Conservation (phyloP, 129 eudicot genomes). For the Rutidosis leptorrhynchoides region DNA sequence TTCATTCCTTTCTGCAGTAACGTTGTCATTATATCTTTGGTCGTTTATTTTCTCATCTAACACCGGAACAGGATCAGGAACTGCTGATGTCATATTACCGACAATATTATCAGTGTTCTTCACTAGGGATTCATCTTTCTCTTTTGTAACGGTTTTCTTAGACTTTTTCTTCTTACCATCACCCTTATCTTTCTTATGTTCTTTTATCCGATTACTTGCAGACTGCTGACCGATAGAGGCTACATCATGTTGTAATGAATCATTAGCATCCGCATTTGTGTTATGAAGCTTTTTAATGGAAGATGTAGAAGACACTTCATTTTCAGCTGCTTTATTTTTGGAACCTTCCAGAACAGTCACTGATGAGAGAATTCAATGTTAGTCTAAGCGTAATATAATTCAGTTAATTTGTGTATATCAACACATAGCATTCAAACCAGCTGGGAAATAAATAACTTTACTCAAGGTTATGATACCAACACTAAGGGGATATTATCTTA, state of each 20-base stretch:
- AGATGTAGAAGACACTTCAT: slow-evolving; percentile 25
- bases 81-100: slow-evolving; percentile 17
- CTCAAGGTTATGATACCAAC: neutral
- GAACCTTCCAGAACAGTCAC: slow-evolving; percentile 1
- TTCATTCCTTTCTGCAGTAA: slow-evolving; percentile 5
- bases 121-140: slow-evolving; percentile 24
- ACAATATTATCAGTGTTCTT: slow-evolving; percentile 20
- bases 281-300: slow-evolving; percentile 7
- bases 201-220: slow-evolving; percentile 12
- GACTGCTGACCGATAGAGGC: slow-evolving; percentile 3
- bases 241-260: slow-evolving; percentile 15
- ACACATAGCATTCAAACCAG: neutral
- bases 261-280: slow-evolving; percentile 14
- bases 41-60: slow-evolving; percentile 14
- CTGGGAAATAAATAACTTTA: neutral
- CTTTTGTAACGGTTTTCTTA: slow-evolving; percentile 20
- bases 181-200: slow-evolving; percentile 24
- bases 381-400: neutral
- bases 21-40: neutral
- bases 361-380: slow-evolving; percentile 5
- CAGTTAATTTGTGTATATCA: neutral
- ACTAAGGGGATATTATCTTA: neutral
- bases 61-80: slow-evolving; percentile 12
- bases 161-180: slow-evolving; percentile 20
- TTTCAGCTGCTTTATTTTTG: slow-evolving; percentile 25